phyloP scores from a whole-genome alignment of 2,329 filamentous ascomycete genomes.

The Fusarium hainanense region DNA sequence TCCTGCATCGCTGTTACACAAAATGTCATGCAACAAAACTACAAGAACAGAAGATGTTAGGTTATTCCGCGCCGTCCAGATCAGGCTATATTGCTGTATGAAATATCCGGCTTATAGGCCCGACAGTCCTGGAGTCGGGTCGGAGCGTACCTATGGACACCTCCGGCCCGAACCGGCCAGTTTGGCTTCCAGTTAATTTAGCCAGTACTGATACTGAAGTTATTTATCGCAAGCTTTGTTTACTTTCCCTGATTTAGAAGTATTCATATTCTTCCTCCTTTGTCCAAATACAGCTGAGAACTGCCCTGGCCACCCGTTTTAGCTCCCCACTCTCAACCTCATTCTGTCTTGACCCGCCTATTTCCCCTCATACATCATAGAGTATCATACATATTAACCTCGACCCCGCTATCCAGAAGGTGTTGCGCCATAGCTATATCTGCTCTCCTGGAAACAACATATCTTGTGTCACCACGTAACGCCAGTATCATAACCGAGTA shows the following conservation, averaged over 20 bases:
- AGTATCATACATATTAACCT: slow-evolving; percentile 28
- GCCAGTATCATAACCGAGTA: not conserved
- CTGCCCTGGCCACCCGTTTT: not conserved
- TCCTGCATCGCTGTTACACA: not conserved
- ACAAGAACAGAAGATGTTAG: not conserved
- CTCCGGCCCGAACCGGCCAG: slow-evolving; percentile 27
- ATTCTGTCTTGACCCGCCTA: slow-evolving; percentile 16
- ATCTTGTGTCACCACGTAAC: not conserved
- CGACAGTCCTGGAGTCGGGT: slow-evolving; percentile 33
- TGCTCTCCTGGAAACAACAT: not conserved
- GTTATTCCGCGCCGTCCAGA: not conserved
- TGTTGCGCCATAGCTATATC: not conserved
- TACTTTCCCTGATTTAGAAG: not conserved
- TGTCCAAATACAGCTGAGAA: not conserved
- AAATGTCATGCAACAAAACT: not conserved
- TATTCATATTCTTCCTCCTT: not conserved
- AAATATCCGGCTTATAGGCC: slow-evolving; percentile 39
- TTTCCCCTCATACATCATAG: slow-evolving; percentile 27
- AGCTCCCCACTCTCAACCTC: slow-evolving; percentile 10
- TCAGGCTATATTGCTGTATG: slow-evolving; percentile 4
- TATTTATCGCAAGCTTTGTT: not conserved
- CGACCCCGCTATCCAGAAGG: slow-evolving; percentile 22
- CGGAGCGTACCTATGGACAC: slow-evolving; percentile 15
- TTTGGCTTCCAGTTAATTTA: slow-evolving; percentile 16
- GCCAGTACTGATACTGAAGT: not conserved